Evolutionary conservation across 108 stramenopile genomes (phyloP), one percentile per base, ranked within the genome.

Genomic region (Conticribra weissflogii): DNA sequence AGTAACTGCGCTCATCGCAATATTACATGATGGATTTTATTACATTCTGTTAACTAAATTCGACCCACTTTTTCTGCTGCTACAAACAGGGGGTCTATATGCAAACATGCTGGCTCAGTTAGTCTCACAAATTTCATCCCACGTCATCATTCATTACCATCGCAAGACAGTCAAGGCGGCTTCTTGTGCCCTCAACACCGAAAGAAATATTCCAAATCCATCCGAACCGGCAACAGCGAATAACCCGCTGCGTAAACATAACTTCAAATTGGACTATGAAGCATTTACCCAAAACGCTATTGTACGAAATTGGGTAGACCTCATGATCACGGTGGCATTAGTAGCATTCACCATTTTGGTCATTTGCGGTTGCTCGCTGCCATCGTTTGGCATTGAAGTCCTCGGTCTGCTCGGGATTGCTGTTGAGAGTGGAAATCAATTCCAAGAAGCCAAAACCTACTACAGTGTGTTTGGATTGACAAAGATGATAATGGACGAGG

Each of bases 71-170:
- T n/a, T n/a, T n/a, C n/a, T n/a, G n/a, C n/a, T n/a, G n/a, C n/a
- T n/a, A n/a, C n/a, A n/a, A n/a, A n/a, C n/a, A n/a, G n/a, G 92
- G 92, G 92, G 92, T 17, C 57, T 93, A 2, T 93, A 90, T 70
- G 87, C 92, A 0, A 90, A 90, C 66, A 79, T 93, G 88, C 76
- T 87, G 31, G 92, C 92, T 1, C 89, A 90, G 74, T 51, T 93
- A 23, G 48, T 90, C 0, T 85, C 86, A 7, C 92, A 93, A 46
- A 68, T 93, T 44, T 87, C 84, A 44, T 88, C 85, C 41, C 92
- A 93, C 54, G 57, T 88, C 63, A 86, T 93, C 36, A 90, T 93
- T 47, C 86, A 93, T 54, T 93, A 88, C 50, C 92, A 93, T 64
- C 81, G 88, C 25, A 73, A 65, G 41, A 83, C 83, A 45, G 55